phyloP scores from a whole-genome alignment of 2,329 filamentous ascomycete species.

The Chaetomiaceae sp. region DNA sequence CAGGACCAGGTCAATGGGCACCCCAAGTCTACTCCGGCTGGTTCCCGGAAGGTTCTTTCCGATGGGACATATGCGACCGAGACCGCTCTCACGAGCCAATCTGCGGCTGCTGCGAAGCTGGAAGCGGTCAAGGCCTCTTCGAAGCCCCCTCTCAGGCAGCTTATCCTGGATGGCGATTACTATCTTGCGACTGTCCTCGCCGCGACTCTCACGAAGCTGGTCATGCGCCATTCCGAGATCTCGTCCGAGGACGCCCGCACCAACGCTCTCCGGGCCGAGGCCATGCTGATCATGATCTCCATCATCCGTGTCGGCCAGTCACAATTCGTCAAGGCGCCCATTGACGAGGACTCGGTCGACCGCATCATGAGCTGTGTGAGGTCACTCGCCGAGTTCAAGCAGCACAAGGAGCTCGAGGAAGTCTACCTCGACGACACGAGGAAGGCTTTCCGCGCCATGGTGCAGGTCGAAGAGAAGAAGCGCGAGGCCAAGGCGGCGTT shows the following conservation, averaged over 20 bases:
- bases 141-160: constrained; percentile 89
- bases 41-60: constrained; percentile 85
- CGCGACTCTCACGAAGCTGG: constrained; percentile 91
- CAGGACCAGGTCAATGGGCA: constrained; percentile 72
- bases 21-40: constrained; percentile 67
- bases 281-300: constrained; percentile 99
- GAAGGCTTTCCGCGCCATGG: constrained; percentile 95
- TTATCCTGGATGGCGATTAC: constrained; percentile 96
- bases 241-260: constrained; percentile 81
- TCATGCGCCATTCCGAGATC: constrained; percentile 95
- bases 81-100: constrained; percentile 89
- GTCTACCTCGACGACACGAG: constrained; percentile 93
- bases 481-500: constrained; percentile 88
- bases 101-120: constrained; percentile 80
- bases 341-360: constrained; percentile 97
- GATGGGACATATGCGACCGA: constrained; percentile 98
- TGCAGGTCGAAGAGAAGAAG: constrained; percentile 96
- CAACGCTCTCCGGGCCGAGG: constrained; percentile 90
- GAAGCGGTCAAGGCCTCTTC: constrained; percentile 96
- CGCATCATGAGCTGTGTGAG: constrained; percentile 97
- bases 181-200: constrained; percentile 94
- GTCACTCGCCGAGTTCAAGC: constrained; percentile 81
- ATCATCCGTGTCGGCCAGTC: constrained; percentile 97
- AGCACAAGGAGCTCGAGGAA: constrained; percentile 85
- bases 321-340: constrained; percentile 95